Conservation (phyloP, 805 yeast genomes). For the Isabelozyma gotoi region DNA sequence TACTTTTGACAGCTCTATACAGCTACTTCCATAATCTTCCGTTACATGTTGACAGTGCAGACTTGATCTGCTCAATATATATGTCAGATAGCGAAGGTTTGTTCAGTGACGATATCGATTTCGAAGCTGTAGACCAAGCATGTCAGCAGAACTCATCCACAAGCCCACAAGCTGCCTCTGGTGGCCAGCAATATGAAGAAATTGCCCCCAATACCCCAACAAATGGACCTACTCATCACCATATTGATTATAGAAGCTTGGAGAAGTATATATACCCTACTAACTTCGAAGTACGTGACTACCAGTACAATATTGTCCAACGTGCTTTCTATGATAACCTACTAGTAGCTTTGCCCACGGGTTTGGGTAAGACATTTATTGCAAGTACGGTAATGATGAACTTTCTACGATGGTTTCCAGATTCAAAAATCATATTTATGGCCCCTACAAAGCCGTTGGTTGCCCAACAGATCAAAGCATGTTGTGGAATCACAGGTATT, state of each 20-base stretch:
- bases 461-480: constrained; percentile 94
- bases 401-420: constrained; percentile 79
- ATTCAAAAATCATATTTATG: constrained; percentile 82
- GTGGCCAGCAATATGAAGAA: background rate
- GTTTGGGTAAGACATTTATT: constrained; percentile 94
- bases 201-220: constrained; percentile 4
- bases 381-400: constrained; percentile 94
- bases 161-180: background rate
- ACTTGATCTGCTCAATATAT: background rate
- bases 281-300: constrained; percentile 80
- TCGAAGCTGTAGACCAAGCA: constrained; percentile 33
- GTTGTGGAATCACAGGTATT: constrained; percentile 82
- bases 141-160: constrained; percentile 4
- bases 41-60: background rate
- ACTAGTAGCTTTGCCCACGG: constrained; percentile 93
- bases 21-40: too few species aligned
- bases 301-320: constrained; percentile 78
- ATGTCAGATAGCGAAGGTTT: constrained; percentile 21
- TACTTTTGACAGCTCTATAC: too few species aligned
- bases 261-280: constrained; percentile 75
- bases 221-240: constrained; percentile 23
- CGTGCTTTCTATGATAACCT: constrained; percentile 71
- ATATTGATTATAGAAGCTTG: constrained; percentile 18
- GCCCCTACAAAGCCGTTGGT: constrained; percentile 97
- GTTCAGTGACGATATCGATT: constrained; percentile 35